Conservation (phyloP, 2,329 filamentous ascomycete genomes). For the Magnaporthales sp. region DNA sequence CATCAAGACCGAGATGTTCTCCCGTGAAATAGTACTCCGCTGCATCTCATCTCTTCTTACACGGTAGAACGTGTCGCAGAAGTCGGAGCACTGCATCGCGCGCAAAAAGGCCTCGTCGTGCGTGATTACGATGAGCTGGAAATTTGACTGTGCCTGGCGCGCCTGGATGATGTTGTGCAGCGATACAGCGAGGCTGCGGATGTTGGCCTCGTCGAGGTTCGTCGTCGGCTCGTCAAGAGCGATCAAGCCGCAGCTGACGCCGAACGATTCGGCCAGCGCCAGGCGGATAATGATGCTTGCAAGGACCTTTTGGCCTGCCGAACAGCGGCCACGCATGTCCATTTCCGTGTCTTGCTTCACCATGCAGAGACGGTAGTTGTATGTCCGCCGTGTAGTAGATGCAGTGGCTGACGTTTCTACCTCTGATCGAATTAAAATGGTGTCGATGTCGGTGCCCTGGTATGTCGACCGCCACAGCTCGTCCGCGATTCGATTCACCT, state of each 20-base stretch:
- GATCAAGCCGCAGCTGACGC: constrained; percentile 90
- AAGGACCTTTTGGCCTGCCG: constrained; percentile 91
- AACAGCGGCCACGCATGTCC: constrained; percentile 98
- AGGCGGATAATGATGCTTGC: constrained; percentile 96
- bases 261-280: constrained; percentile 92
- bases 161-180: constrained; percentile 80
- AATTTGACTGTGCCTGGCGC: constrained; percentile 80
- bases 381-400: constrained; percentile 61
- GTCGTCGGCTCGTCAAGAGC: constrained; percentile 97
- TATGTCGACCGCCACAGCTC: constrained; percentile 98
- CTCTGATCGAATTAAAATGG: constrained; percentile 89
- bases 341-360: constrained; percentile 95
- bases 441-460: constrained; percentile 94
- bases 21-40: constrained; percentile 75
- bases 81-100: constrained; percentile 90
- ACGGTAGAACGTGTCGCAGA: constrained; percentile 84
- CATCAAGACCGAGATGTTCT: constrained; percentile 35
- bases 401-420: constrained; percentile 51
- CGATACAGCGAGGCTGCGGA: constrained; percentile 75
- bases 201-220: constrained; percentile 93
- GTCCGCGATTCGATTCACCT: constrained; percentile 89
- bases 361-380: constrained; percentile 98
- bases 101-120: constrained; percentile 95
- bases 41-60: constrained; percentile 76
- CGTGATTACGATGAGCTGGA: constrained; percentile 97